These are phyloP conservation scores for Nicotiana noctiflora DNA, from an alignment of 257 asterid genomes.

Conservation along the genomic window DNA sequence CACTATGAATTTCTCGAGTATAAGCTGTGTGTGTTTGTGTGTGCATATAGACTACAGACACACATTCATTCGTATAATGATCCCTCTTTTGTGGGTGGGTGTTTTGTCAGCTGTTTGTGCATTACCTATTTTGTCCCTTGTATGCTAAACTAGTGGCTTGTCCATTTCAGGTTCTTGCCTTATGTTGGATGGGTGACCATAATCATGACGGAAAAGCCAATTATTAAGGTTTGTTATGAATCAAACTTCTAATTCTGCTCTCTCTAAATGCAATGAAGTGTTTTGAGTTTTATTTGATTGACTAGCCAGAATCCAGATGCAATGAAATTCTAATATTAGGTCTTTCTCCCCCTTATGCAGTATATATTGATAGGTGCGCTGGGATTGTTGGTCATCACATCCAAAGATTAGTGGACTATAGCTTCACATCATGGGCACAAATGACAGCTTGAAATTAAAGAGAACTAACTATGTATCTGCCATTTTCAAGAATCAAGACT, in stretches of 20 bases:
- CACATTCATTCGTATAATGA: no score
- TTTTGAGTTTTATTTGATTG: background rate
- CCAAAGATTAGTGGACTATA: conserved; percentile 52
- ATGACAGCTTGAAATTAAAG: background rate
- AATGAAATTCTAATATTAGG: background rate
- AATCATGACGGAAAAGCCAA: conserved; percentile 96
- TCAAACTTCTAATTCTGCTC: background rate
- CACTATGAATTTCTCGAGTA: background rate
- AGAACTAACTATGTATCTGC: background rate
- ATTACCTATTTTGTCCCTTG: background rate
- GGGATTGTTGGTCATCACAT: conserved; percentile 90
- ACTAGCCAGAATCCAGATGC: background rate
- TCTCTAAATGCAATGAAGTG: background rate
- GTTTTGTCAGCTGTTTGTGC: background rate
- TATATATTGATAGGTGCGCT: conserved; percentile 81
- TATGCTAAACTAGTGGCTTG: background rate
- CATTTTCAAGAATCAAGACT: background rate
- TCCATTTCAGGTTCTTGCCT: conserved; percentile 71
- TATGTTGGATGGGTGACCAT: conserved; percentile 99
- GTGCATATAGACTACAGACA: no score
- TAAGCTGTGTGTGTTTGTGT: no score
- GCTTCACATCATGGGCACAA: background rate
- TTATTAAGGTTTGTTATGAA: conserved; percentile 63
- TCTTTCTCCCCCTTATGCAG: conserved; percentile 38
- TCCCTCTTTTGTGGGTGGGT: no score